Evolutionary conservation across 2,329 filamentous ascomycete genomes (phyloP).

Genomic region (Pyrenochaeta sp.): DNA sequence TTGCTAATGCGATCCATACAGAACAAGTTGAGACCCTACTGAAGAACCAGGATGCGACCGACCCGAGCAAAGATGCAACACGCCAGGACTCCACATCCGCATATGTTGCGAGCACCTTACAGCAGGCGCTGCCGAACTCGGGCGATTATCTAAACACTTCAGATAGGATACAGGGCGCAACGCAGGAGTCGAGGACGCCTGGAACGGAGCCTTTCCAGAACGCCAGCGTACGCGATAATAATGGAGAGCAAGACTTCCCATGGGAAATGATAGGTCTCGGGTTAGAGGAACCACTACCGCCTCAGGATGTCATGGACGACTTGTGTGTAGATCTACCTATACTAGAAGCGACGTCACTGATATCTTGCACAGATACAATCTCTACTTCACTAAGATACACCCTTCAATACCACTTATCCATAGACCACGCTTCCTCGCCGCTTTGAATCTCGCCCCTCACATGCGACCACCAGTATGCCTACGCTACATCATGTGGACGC

Average conservation of each 20-base stretch:
- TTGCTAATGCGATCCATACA: constrained; percentile 50
- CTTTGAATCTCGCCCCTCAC: constrained; percentile 86
- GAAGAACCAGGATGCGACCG: constrained; percentile 74
- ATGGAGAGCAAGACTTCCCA: constrained; percentile 60
- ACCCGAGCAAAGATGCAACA: constrained; percentile 36
- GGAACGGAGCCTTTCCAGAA: constrained; percentile 28
- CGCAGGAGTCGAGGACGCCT: constrained; percentile 26
- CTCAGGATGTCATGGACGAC: constrained; percentile 83
- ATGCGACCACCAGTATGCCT: constrained; percentile 87
- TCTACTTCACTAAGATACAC: constrained; percentile 92
- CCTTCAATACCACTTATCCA: constrained; percentile 89
- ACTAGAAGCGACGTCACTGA: constrained; percentile 13
- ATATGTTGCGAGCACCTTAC: constrained; percentile 44
- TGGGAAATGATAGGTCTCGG: constrained; percentile 90
- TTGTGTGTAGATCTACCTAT: constrained; percentile 63
- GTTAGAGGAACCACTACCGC: constrained; percentile 81
- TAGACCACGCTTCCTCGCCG: constrained; percentile 83
- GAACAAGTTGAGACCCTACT: constrained; percentile 93
- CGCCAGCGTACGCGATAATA: constrained; percentile 19
- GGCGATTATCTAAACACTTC: constrained; percentile 26
- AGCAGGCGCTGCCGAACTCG: constrained; percentile 32
- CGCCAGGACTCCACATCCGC: constrained; percentile 37
- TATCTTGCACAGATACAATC: constrained; percentile 67
- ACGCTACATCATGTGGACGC: constrained; percentile 95
- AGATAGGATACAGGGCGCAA: constrained; percentile 14